Base-by-base conservation (phyloP, 2,329 filamentous ascomycete genomes). In the Macrophomina pseudophaseolina region DNA sequence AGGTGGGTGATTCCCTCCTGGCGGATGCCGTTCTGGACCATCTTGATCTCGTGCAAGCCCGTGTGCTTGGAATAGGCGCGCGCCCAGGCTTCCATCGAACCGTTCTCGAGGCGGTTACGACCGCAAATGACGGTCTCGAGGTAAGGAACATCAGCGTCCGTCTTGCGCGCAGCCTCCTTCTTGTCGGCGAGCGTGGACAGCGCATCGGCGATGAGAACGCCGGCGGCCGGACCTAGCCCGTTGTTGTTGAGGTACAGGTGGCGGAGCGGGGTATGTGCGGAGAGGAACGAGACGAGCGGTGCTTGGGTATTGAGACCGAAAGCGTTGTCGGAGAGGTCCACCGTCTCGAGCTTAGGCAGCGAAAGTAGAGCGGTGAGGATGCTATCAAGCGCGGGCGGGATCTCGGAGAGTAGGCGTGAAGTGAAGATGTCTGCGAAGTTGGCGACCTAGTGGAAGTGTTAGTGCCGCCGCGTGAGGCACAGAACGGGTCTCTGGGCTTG, bases 341-440 rank as follows among this genome's bases (percentile, higher is more conserved):
- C 87, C 35, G 94, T 97, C 78, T 91, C 91, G 52, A 99, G 90
- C 66, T 92, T 90, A 1, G 91, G 90, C 64, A 97, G 90, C 75
- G 93, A 91, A 66, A 97, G 88, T 49, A 98, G 89, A 4, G 94
- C 90, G 48, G 90, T 93, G 64, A 99, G 89, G 56, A 99, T 89
- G 67, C 88, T 89, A 53, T 91, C 91, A 65, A 99, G 88, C 7
- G 95, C 94, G 70, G 91, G 90, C 56, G 95, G 95, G 70, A 99
- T 99, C 79, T 99, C 95, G 79, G 89, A 91, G 69, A 98, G 88
- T 53, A 98, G 88, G 71, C 95, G 92, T 38, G 92, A 92, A 67
- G 95, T 99, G 84, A 98, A 99, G 83, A 99, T 97, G 79, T 99
- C 95, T 79, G 94, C 94, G 66, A 99, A 85, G 81, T 97, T 97